phyloP scores from a whole-genome alignment of 352 stramenopile species.

The Pythium grandisporangium region DNA sequence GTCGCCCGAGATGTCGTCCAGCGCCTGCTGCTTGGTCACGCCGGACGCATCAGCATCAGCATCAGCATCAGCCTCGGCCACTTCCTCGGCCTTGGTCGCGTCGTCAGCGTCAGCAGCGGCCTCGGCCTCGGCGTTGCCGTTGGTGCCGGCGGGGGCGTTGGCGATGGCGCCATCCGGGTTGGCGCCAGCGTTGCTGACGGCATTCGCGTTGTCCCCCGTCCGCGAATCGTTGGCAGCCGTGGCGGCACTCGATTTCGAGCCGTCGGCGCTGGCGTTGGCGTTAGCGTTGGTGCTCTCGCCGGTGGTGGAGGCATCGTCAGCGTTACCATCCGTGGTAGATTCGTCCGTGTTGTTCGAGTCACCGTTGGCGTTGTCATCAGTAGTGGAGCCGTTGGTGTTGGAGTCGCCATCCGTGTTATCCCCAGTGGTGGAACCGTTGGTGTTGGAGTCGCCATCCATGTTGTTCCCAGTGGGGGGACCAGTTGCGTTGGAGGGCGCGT shows the following conservation, averaged over 20 bases:
- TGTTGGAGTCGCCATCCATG: not conserved
- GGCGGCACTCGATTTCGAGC: too few species aligned
- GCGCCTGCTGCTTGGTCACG: constrained; percentile 19
- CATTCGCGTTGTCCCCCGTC: too few species aligned
- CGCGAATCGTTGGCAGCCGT: too few species aligned
- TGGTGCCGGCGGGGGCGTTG: not conserved
- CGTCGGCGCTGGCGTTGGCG: constrained; percentile 2
- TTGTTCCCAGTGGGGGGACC: too few species aligned
- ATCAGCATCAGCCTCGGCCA: not conserved
- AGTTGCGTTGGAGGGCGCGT: too few species aligned
- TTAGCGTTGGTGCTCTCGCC: constrained; percentile 13
- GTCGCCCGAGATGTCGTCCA: constrained; percentile 23
- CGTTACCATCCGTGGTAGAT: too few species aligned
- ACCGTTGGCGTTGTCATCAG: not conserved
- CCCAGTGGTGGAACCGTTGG: not conserved
- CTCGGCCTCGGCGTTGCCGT: constrained; percentile 1
- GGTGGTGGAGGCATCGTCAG: constrained; percentile 18
- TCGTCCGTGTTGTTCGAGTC: too few species aligned
- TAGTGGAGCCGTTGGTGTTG: not conserved
- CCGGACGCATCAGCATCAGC: too few species aligned
- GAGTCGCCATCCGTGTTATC: not conserved
- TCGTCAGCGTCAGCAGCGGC: not conserved
- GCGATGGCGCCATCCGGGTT: not conserved
- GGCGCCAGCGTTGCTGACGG: too few species aligned
- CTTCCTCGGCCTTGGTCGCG: not conserved